Evolutionary conservation across 1,284 basidiomycete genomes (phyloP), one percentile per base, ranked within the genome.

Genomic region (Rhodotorula sp.): DNA sequence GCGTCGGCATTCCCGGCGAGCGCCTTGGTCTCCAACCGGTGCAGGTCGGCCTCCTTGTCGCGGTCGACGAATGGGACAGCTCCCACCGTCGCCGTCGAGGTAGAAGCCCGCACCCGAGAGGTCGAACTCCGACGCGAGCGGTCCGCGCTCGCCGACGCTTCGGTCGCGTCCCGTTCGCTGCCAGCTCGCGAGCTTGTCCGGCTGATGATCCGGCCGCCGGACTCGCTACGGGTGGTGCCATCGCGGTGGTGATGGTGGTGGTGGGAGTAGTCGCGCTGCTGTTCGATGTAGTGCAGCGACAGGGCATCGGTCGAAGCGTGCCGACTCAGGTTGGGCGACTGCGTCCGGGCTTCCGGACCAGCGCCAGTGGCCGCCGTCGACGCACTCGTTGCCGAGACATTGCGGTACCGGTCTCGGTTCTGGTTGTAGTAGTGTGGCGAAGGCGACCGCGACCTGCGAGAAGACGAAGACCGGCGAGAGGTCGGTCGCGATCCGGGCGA

Each of bases 231-330:
- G 2, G 47, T 46, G 8, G 18, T 18, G 29, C 54, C n/a, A 26
- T 29, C 54, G 12, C 54, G 54, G 14, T 39, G n/a, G 14, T 31
- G 46, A 20, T 15, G 21, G 43, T 48, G 43, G 58, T 46, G 46
- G 47, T 8, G 39, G 6, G 21, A 34, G 8, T 8, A 29, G 10
- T 49, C 64, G 12, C 47, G 61, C n/a, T 46, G 65, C 16, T 57
- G 67, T 43, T 72, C 67, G 60, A 76, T 74, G 58, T 70, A 76
- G 62, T 76, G 74, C 39, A 76, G 34, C 47, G 51, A 51, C 29
- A 76, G 64, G 46, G 72, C 74, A 49, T 76, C 74, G 5, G 65
- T 70, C 49, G 65, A 68, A 21, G 72, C 64, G 47, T 71, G 69
- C 5, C 74, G 62, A 26, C 62, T 66, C 26, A 76, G 43, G 61